phyloP scores from a whole-genome alignment of 2,329 filamentous ascomycete genomes.

The Amauroascus verrucosus region DNA sequence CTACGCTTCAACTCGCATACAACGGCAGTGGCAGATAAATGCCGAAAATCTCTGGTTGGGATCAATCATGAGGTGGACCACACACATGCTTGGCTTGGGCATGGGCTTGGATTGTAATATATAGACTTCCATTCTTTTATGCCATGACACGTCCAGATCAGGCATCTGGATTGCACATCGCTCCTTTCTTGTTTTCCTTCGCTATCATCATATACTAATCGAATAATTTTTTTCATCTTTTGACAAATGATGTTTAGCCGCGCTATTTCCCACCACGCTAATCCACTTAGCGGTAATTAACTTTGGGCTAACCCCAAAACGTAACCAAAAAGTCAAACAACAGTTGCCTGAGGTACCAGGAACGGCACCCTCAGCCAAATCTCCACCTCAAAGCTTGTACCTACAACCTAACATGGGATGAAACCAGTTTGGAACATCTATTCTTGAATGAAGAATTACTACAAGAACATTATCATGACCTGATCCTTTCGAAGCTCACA shows the following conservation, averaged over 20 bases:
- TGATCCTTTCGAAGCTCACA: not conserved
- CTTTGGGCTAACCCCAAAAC: not conserved
- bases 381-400: not conserved
- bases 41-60: not conserved
- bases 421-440: not conserved
- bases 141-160: not conserved
- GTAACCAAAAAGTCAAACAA: too few relatives aligned
- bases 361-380: not conserved
- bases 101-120: not conserved
- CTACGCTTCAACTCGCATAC: slow-evolving; percentile 24
- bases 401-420: not conserved
- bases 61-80: not conserved
- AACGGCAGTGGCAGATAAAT: slow-evolving; percentile 19
- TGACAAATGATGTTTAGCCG: not conserved
- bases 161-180: not conserved
- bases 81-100: not conserved
- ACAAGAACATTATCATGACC: not conserved
- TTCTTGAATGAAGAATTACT: not conserved
- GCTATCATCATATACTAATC: not conserved
- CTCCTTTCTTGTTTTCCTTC: not conserved
- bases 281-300: not conserved
- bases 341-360: not conserved
- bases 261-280: not conserved
- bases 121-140: not conserved
- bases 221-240: not conserved